Conservation (phyloP, 2,329 filamentous ascomycete genomes). For the Exophiala viscosa region DNA sequence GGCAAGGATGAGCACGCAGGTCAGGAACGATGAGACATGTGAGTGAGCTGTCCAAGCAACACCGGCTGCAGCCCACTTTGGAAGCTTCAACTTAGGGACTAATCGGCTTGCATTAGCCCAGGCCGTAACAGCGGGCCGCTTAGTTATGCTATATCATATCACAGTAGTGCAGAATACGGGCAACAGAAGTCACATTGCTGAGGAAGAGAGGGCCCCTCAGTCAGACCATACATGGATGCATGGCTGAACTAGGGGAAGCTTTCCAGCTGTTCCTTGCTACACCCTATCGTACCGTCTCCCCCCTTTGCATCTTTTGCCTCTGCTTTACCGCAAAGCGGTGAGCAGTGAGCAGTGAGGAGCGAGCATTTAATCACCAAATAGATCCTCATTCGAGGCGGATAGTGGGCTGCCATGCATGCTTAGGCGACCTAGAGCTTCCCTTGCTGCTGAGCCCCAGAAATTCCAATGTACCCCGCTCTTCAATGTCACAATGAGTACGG, state of each 20-base stretch:
- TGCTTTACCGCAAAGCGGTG: not conserved
- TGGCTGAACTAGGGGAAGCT: not conserved
- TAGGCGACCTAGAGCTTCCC: too few species aligned
- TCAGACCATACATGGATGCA: not conserved
- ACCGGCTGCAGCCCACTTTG: not conserved
- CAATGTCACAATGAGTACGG: too few species aligned
- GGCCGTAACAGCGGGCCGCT: not conserved
- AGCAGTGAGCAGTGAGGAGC: not conserved
- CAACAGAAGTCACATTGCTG: not conserved
- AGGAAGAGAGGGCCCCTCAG: not conserved
- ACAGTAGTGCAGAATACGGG: slow-evolving; percentile 2
- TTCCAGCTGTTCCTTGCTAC: not conserved
- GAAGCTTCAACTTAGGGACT: not conserved
- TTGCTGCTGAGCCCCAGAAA: too few species aligned
- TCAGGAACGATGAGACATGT: not conserved
- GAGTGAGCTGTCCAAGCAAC: not conserved
- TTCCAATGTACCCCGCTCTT: too few species aligned
- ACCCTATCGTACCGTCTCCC: too few species aligned
- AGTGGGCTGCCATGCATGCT: too few species aligned
- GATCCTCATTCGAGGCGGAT: too few species aligned
- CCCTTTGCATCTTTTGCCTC: not conserved
- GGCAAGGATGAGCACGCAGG: slow-evolving; percentile 2
- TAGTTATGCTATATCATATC: not conserved
- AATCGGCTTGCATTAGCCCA: not conserved
- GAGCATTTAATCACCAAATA: too few species aligned